Evolutionary conservation across 257 asterid genomes (phyloP), one percentile per base, ranked within the genome.

Genomic region (Plantago ovata): DNA sequence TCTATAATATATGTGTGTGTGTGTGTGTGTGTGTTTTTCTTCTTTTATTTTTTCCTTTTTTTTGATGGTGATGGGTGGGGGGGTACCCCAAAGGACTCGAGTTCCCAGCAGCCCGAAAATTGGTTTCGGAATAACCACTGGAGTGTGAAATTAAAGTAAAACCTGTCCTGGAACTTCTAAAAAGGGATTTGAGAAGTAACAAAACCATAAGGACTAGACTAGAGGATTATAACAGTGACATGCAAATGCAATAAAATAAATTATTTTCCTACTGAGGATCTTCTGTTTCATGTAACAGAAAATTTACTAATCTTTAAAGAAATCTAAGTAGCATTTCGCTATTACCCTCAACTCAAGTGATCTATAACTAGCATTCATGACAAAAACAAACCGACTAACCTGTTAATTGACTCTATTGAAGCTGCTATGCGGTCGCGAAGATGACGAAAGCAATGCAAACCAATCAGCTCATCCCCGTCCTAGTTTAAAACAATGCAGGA

Each of bases 361-460:
- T 33, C 18, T 63, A 46, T 39, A 42, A 49, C 24, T 33, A 63
- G 63, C 62, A 42, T 56, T 55, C 32, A 53, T 63, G 68, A 41
- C 56, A 49, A 60, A 67, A 67, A 69, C 21, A 16, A 53, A 62
- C 63, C 41, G 60, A 68, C 93, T 58, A 75, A 88, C 98, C 97
- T 92, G 88, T 92, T 88, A 70, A 92, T 84, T 60, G 98, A 84
- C 62, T 92, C 97, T 56, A 84, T 75, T 41, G 95, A 84, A 70
- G 87, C 60, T 60, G 92, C 72, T 66, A 92, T 84, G 47, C 79
- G 87, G 68, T 84, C 95, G 62, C 95, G 86, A 61, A 92, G 91
- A 79, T 86, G 95, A 53, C 87, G 97, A 73, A 88, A 92, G 78
- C 98, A 92, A 79, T 88, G 97, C 66, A 92, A 73, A 69, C 98